Conservation (phyloP, 345 rosid species). For the Eucalyptus caleyi region DNA sequence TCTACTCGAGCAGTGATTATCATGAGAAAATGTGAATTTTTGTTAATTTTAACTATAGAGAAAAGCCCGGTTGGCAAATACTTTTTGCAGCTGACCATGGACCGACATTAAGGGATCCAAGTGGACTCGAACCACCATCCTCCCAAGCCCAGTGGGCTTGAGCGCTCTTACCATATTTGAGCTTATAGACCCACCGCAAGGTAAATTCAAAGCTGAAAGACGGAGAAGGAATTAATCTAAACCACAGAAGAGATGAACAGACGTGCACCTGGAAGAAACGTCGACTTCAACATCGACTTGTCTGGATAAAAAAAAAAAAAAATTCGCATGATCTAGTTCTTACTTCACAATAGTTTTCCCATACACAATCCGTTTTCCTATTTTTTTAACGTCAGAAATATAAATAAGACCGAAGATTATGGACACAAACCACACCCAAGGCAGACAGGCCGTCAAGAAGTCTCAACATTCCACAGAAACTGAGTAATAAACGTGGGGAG, state of each 20-base stretch:
- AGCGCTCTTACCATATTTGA: background rate
- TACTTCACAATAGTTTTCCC: background rate
- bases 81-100: background rate
- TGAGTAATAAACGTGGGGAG: background rate
- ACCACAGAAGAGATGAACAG: background rate
- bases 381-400: background rate
- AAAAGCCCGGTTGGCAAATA: background rate
- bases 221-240: background rate
- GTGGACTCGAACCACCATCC: conserved; percentile 5
- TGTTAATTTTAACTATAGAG: background rate
- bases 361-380: too few relatives aligned
- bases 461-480: background rate
- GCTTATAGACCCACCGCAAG: background rate
- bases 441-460: background rate
- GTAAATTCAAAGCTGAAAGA: background rate
- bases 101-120: background rate
- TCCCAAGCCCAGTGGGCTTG: background rate
- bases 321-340: background rate
- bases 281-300: background rate
- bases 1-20: background rate
- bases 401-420: background rate
- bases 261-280: background rate
- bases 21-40: background rate
- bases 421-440: background rate
- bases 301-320: background rate